Evolutionary conservation across 176 grass and related monocot species (phyloP).

Genomic region (Hsuehochloa calcarea): DNA sequence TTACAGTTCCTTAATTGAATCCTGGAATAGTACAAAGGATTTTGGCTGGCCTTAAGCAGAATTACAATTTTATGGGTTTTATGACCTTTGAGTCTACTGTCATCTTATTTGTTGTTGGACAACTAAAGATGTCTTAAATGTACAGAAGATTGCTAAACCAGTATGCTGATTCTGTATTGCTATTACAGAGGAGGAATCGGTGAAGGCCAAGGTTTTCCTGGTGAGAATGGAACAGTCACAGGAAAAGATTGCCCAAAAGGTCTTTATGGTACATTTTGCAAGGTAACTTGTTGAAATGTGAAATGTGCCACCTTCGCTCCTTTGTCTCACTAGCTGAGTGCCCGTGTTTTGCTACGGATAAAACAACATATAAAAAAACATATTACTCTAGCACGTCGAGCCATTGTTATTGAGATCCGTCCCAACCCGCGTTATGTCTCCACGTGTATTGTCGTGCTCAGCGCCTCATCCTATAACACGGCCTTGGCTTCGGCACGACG

Average conservation of each 20-base stretch:
- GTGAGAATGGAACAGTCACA: slow-evolving; percentile 87
- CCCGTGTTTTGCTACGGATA: too few relatives aligned
- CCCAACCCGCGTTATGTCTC: too few relatives aligned
- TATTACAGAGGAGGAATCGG: slow-evolving; percentile 68
- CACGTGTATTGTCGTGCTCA: too few relatives aligned
- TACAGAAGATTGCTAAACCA: neutral
- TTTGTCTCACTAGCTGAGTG: neutral
- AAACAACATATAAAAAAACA: too few relatives aligned
- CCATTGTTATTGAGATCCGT: too few relatives aligned
- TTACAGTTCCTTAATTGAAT: slow-evolving; percentile 14
- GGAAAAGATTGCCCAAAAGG: slow-evolving; percentile 88
- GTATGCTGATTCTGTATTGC: slow-evolving; percentile 1
- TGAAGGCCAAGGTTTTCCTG: slow-evolving; percentile 67
- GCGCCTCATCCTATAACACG: too few relatives aligned
- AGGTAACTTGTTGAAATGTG: slow-evolving; percentile 49
- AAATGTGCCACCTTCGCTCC: neutral
- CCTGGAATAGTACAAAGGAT: slow-evolving; percentile 12
- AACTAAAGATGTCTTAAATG: slow-evolving; percentile 16
- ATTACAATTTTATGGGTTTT: slow-evolving; percentile 4
- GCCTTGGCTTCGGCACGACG: too few relatives aligned
- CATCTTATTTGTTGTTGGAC: slow-evolving; percentile 1
- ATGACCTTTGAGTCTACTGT: neutral
- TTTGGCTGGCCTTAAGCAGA: neutral
- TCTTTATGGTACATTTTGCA: slow-evolving; percentile 97
- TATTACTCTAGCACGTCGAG: too few relatives aligned